phyloP scores from a whole-genome alignment of 139 green algal genomes.

The Dunaliella primolecta region DNA sequence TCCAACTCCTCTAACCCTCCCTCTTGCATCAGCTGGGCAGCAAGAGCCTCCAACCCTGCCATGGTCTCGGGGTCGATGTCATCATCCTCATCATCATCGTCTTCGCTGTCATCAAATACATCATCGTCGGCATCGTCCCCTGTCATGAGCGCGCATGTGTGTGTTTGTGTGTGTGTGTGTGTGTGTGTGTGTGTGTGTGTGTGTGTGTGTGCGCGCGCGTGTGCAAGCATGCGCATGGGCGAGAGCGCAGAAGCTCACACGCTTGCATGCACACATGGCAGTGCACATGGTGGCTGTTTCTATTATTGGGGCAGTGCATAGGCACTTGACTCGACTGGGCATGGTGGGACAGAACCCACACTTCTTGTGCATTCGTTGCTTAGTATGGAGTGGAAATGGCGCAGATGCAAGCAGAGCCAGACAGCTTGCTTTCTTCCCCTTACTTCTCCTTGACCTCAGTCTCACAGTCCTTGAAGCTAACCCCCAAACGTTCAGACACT shows the following conservation, averaged over 20 bases:
- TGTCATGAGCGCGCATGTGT: not conserved
- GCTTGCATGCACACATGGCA: not conserved
- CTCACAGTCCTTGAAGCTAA: no score
- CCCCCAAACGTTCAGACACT: no score
- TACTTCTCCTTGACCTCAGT: no score
- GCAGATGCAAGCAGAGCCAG: no score
- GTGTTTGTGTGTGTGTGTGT: not conserved
- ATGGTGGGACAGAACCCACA: no score
- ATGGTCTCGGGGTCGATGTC: conserved; percentile 7
- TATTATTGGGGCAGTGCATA: no score
- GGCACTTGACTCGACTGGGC: no score
- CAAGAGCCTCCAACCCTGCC: conserved; percentile 1
- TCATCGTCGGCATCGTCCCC: conserved; percentile 25
- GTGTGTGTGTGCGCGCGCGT: conserved; percentile 2
- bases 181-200: conserved; percentile 10
- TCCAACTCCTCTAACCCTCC: no score
- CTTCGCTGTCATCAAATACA: conserved; percentile 10
- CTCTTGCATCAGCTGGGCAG: not conserved
- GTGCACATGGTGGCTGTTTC: not conserved
- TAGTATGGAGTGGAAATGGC: no score
- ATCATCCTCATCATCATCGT: conserved; percentile 15
- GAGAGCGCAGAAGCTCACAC: not conserved
- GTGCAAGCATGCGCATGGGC: not conserved
- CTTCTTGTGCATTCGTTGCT: no score
- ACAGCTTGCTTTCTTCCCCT: no score